Base-by-base conservation (phyloP, 2,329 filamentous ascomycete genomes). In the Hypoxylon sp. region DNA sequence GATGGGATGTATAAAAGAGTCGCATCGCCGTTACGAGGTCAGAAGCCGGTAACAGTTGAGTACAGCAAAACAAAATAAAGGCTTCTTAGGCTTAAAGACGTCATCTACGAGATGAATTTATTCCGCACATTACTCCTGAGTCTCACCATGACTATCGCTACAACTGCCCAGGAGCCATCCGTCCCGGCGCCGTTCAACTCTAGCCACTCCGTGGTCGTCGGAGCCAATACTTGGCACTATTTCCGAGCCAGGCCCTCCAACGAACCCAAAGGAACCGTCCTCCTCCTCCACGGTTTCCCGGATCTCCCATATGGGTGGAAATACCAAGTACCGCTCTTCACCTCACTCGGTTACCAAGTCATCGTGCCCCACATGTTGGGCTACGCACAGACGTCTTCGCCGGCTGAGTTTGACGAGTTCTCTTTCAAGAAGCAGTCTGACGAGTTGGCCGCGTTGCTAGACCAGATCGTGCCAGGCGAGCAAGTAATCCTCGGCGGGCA, bases 301-400 rank as follows among this genome's bases (percentile, higher is more conserved):
- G 89, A 91, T 75, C 75, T 90, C 6, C 85, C 86, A 1, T 84
- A 89, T 69, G 90, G 87, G 70, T 93, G 90, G 90, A 84, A 89
- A 30, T 89, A 91, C 74, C 90, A 93, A 75, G 90, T 93, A 66
- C 90, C 91, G 0, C 76, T 86, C 58, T 81, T 93, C 4, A 76
- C 88, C 1, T 81, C 85, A 1, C 80, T 90, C 63, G 89, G 89
- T 0, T 84, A 91, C 57, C 83, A 89, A 41, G 89, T 92, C n/a
- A 86, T 93, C 13, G 89, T 83, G 1, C 87, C 89, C 1, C 89
- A 93, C 75, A 88, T 90, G 79, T 85, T 92, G 77, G 90, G 91
- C n/a, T 93, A 91, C 74, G 89, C 88, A 14, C 82, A 84, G 58
- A 91, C 89, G 75, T 72, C 65, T 25, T 68, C 66, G 11, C 65